Percentiles rank a stretch among this genome's conserved stretches.
Conservation (phyloP, 805 yeast genomes). For the Schwanniomyces polymorphus region DNA sequence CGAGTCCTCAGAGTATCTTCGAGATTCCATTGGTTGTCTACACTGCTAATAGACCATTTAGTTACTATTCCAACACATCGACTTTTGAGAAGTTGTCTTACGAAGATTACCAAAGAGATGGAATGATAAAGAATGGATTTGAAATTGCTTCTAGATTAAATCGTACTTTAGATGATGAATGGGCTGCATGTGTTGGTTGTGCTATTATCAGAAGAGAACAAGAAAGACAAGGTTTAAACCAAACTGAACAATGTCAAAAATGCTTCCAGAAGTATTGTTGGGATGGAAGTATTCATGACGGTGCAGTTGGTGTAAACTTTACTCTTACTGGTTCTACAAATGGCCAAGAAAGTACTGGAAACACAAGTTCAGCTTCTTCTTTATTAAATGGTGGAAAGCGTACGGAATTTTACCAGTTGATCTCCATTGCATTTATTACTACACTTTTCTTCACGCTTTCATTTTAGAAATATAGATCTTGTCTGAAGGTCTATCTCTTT, state of each 20-base stretch:
- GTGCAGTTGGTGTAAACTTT: conserved; percentile 24
- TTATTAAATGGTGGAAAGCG: conserved; percentile 8
- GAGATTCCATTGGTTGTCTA: conserved; percentile 78
- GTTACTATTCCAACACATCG: conserved; percentile 67
- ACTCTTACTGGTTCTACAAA: conserved; percentile 28
- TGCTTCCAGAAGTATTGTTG: conserved; percentile 80
- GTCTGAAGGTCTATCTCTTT: not conserved
- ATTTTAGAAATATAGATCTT: not conserved
- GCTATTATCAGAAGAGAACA: conserved; percentile 78
- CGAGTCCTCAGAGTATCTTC: conserved; percentile 20
- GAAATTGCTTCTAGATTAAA: conserved; percentile 67
- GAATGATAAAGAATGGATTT: conserved; percentile 72
- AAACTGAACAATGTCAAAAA: conserved; percentile 65
- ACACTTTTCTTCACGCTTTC: conserved; percentile 14
- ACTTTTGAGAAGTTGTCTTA: conserved; percentile 70
- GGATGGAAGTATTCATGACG: conserved; percentile 47
- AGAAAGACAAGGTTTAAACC: conserved; percentile 61
- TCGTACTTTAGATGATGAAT: conserved; percentile 64
- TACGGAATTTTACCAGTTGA: conserved; percentile 9
- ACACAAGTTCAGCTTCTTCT: conserved; percentile 17
- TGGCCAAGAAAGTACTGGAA: conserved; percentile 20
- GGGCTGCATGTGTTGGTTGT: conserved; percentile 77
- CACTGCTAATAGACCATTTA: conserved; percentile 69
- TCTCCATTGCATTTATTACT: conserved; percentile 21
- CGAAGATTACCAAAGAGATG: conserved; percentile 52